phyloP scores from a whole-genome alignment of 2,329 filamentous ascomycete species.

The Hymenoscyphus salicellus region DNA sequence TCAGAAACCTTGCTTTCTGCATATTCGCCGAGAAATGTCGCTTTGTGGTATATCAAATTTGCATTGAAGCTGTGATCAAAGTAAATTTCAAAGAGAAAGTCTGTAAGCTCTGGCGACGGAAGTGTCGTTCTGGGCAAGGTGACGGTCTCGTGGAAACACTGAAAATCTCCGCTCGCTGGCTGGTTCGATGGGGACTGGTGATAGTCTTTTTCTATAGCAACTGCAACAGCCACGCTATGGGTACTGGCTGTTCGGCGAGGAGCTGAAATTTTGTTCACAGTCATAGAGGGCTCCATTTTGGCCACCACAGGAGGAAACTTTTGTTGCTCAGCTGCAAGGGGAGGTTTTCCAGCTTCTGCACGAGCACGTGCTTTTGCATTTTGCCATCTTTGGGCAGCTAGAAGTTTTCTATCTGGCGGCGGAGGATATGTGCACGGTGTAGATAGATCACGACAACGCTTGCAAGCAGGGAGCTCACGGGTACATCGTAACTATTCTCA shows the following conservation, averaged over 20 bases:
- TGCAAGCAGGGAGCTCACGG: conserved; percentile 21
- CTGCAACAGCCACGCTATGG: background rate
- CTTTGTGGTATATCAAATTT: conserved; percentile 19
- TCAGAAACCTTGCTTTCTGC: conserved; percentile 17
- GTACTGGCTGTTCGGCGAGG: background rate
- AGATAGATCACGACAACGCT: conserved; percentile 21
- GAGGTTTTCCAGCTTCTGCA: conserved; percentile 3
- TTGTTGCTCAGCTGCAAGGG: background rate
- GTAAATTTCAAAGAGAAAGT: conserved; percentile 21
- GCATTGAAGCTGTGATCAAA: conserved; percentile 18
- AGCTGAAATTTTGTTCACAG: background rate
- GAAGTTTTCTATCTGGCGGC: conserved; percentile 24
- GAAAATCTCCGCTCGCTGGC: background rate
- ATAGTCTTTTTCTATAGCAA: background rate
- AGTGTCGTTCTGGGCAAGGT: conserved; percentile 1
- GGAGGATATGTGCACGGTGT: conserved; percentile 23
- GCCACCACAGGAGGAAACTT: background rate
- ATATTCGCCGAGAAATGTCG: conserved; percentile 19
- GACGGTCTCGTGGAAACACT: background rate
- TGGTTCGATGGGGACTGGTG: background rate
- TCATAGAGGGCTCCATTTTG: background rate
- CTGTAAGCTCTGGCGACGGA: conserved; percentile 17
- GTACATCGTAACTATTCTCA: conserved; percentile 22
- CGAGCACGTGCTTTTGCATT: conserved; percentile 20
- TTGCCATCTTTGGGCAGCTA: conserved; percentile 20